A percentile compares a stretch with the other conserved stretches of the same genome.
These are phyloP conservation scores for Stentor coeruleus DNA, from an alignment of 73 alveolate species.

Conservation along the genomic window DNA sequence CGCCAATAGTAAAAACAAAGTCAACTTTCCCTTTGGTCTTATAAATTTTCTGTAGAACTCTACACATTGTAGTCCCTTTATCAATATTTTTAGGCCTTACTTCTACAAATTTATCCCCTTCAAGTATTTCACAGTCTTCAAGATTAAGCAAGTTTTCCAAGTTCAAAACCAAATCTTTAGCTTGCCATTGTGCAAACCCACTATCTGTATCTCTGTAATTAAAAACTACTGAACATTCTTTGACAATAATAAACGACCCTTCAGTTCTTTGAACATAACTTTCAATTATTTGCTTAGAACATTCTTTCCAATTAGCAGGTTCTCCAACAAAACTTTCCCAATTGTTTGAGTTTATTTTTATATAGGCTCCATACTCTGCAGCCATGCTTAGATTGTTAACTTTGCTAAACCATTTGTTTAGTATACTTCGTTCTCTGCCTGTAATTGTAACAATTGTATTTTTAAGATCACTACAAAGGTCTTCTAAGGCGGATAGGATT, in stretches of 20 bases:
- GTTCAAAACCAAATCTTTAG: slow-evolving; percentile 47
- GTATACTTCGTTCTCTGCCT: neutral
- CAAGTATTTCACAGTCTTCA: slow-evolving; percentile 14
- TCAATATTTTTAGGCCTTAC: slow-evolving; percentile 17
- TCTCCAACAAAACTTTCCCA: neutral
- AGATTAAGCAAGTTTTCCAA: slow-evolving; percentile 12
- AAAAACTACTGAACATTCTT: slow-evolving; percentile 53
- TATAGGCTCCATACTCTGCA: slow-evolving; percentile 19
- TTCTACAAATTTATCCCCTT: slow-evolving; percentile 11
- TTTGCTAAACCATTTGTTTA: neutral
- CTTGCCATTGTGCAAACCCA: slow-evolving; percentile 55
- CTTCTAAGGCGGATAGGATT: slow-evolving; percentile 16
- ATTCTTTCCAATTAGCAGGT: slow-evolving; percentile 8
- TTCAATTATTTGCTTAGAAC: slow-evolving; percentile 9
- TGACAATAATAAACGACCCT: slow-evolving; percentile 60
- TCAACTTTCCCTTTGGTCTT: slow-evolving; percentile 37
- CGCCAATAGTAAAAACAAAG: slow-evolving; percentile 61
- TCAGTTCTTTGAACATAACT: slow-evolving; percentile 38
- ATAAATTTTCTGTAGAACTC: slow-evolving; percentile 23
- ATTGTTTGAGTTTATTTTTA: neutral
- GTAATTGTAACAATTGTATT: neutral
- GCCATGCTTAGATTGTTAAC: neutral
- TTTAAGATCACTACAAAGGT: neutral
- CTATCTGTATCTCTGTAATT: slow-evolving; percentile 50
- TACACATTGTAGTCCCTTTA: slow-evolving; percentile 6